Conservation (phyloP, 257 asterid genomes). For the Apocynum venetum region DNA sequence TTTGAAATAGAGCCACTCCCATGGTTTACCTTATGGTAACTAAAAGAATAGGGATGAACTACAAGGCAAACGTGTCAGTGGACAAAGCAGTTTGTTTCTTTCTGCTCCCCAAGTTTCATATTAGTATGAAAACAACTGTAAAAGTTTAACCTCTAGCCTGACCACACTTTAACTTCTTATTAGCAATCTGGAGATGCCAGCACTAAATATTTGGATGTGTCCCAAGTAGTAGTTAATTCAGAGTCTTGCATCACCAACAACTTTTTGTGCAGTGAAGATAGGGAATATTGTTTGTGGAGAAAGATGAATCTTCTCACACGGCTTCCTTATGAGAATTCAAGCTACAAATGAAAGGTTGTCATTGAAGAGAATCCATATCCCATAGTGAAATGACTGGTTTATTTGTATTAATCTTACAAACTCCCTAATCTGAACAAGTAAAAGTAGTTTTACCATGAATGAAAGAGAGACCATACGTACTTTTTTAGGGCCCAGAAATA, state of each 20-base stretch:
- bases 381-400: background rate
- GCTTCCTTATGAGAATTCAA: background rate
- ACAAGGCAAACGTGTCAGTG: background rate
- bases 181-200: slow-evolving; percentile 1
- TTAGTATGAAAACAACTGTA: background rate
- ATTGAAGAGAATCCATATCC: background rate
- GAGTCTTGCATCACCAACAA: background rate
- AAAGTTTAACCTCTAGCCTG: background rate
- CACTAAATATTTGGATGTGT: background rate
- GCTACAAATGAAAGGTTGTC: background rate
- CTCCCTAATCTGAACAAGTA: background rate
- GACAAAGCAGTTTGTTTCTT: background rate
- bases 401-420: background rate
- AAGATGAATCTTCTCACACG: background rate
- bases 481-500: background rate
- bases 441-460: background rate
- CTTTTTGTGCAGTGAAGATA: background rate
- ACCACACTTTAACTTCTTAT: background rate
- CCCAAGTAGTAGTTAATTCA: background rate
- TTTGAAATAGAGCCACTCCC: background rate
- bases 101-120: background rate
- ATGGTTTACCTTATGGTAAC: too few species aligned
- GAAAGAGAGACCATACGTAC: background rate
- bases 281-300: slow-evolving; percentile 5
- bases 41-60: background rate